Conservation (phyloP, 371 early-diverging fungal genomes). For the Circinella umbellata region DNA sequence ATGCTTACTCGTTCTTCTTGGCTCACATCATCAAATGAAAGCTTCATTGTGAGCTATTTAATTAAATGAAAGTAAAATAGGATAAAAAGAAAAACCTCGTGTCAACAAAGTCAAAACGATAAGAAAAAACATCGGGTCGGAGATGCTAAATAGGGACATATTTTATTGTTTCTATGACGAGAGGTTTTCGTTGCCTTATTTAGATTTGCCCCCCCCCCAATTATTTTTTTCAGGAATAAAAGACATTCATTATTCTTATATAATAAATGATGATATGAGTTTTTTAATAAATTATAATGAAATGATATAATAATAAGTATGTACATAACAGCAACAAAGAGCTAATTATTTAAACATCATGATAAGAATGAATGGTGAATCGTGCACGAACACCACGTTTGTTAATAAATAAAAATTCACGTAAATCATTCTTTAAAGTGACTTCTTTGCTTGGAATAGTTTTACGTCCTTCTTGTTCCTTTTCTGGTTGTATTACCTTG, state of each 20-base stretch:
- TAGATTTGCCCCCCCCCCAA: too few relatives aligned
- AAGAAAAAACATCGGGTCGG: too few relatives aligned
- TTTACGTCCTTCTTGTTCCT: conserved; percentile 32
- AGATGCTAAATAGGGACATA: too few relatives aligned
- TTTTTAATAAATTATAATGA: too few relatives aligned
- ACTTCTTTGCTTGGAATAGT: conserved; percentile 56
- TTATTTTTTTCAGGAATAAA: too few relatives aligned
- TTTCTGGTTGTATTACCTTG: conserved; percentile 52
- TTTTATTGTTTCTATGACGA: too few relatives aligned
- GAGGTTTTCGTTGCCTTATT: too few relatives aligned
- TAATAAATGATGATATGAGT: too few relatives aligned
- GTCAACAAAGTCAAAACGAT: background rate
- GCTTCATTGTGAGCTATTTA: background rate
- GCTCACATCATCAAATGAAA: background rate
- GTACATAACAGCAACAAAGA: too few relatives aligned
- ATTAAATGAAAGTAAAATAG: background rate
- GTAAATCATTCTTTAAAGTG: conserved; percentile 61
- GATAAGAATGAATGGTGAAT: conserved; percentile 63
- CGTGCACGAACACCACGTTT: conserved; percentile 60
- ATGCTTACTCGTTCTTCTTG: background rate
- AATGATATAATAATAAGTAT: too few relatives aligned
- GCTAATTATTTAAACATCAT: conserved; percentile 44
- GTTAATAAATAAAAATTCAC: conserved; percentile 68
- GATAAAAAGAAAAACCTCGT: background rate
- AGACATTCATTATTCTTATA: too few relatives aligned